phyloP scores from a whole-genome alignment of 2,329 filamentous ascomycete species.

The Colletotrichum limetticola region DNA sequence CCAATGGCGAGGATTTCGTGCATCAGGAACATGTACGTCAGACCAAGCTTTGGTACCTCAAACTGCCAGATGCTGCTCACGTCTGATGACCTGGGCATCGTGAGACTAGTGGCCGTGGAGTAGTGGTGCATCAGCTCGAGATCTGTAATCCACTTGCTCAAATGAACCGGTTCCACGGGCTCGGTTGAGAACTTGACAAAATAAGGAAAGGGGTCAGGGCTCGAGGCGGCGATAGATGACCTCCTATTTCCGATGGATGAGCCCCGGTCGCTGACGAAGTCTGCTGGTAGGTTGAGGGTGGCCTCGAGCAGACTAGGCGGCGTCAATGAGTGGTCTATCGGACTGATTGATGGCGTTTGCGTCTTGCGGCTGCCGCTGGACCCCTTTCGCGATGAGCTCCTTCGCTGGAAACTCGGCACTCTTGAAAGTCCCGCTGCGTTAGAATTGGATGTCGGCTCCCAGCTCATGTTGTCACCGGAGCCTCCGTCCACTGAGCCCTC shows the following conservation, averaged over 20 bases:
- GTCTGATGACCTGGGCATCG: slow-evolving; percentile 42
- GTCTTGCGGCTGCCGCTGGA: slow-evolving; percentile 16
- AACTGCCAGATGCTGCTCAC: slow-evolving; percentile 44
- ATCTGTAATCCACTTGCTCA: slow-evolving; percentile 46
- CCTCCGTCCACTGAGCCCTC: slow-evolving; percentile 25
- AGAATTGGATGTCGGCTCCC: neutral
- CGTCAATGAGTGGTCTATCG: slow-evolving; percentile 14
- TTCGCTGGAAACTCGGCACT: slow-evolving; percentile 2
- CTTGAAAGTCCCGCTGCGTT: neutral
- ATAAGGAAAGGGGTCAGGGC: slow-evolving; percentile 35
- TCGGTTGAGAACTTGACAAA: slow-evolving; percentile 39
- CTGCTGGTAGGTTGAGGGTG: slow-evolving; percentile 1
- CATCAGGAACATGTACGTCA: slow-evolving; percentile 43
- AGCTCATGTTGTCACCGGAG: slow-evolving; percentile 12
- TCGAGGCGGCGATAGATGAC: slow-evolving; percentile 19
- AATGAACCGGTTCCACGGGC: slow-evolving; percentile 33
- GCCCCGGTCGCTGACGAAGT: slow-evolving; percentile 17
- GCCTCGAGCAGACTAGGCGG: slow-evolving; percentile 15
- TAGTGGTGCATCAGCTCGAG: slow-evolving; percentile 51
- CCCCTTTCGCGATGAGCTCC: slow-evolving; percentile 1
- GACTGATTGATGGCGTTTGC: slow-evolving; percentile 15
- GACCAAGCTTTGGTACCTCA: slow-evolving; percentile 40
- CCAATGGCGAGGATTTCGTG: slow-evolving; percentile 46
- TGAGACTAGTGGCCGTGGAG: slow-evolving; percentile 42
- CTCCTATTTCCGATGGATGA: neutral